Conservation (phyloP, 768 basidiomycete genomes). For the Gloeopeniophorella convolvens region DNA sequence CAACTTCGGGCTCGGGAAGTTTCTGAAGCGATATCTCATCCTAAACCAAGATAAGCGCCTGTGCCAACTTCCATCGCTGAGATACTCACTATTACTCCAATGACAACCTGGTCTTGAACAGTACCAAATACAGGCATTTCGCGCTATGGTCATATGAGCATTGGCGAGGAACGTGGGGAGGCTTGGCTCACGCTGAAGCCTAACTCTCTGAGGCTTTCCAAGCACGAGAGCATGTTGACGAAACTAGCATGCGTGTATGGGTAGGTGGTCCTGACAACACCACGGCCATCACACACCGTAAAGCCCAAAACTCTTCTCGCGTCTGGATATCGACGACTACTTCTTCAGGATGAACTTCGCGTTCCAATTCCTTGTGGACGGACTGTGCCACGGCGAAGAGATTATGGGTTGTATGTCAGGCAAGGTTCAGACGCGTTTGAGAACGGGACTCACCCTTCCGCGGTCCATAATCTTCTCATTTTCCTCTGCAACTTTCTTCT, state of each 20-base stretch:
- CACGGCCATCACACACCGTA: slow-evolving; percentile 42
- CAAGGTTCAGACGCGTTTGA: background rate
- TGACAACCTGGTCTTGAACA: slow-evolving; percentile 53
- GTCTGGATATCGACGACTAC: slow-evolving; percentile 44
- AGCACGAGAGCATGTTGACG: slow-evolving; percentile 60
- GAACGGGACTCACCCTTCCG: slow-evolving; percentile 43
- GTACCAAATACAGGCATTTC: slow-evolving; percentile 84
- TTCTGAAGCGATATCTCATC: slow-evolving; percentile 42
- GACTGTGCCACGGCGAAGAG: slow-evolving; percentile 33
- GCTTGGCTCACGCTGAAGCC: slow-evolving; percentile 46
- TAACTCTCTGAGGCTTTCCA: slow-evolving; percentile 43
- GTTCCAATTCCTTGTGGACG: slow-evolving; percentile 73
- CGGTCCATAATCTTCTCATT: slow-evolving; percentile 50
- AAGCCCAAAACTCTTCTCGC: slow-evolving; percentile 71
- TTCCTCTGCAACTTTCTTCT: slow-evolving; percentile 40
- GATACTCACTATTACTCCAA: slow-evolving; percentile 64
- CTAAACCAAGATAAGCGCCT: slow-evolving; percentile 27
- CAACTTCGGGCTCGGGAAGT: slow-evolving; percentile 4
- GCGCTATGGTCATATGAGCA: slow-evolving; percentile 39
- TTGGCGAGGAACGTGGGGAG: background rate
- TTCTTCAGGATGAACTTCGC: slow-evolving; percentile 57
- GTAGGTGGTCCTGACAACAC: background rate
- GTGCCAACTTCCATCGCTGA: background rate
- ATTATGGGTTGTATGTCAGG: background rate
- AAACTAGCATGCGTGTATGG: slow-evolving; percentile 40